phyloP scores from a whole-genome alignment of 805 yeast genomes.

The Soucietia sequanensis region DNA sequence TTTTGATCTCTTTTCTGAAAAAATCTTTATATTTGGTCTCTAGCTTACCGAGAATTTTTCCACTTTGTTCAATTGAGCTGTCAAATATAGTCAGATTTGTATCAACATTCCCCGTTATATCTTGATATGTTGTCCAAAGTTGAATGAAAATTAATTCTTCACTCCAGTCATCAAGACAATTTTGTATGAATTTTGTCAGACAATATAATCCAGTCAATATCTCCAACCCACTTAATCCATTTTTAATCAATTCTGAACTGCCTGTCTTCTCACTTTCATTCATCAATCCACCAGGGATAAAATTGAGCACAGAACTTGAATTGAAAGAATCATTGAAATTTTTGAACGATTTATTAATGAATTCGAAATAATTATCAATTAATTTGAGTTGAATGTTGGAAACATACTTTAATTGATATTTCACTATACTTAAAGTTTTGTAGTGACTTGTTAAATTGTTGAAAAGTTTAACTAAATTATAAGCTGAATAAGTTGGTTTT shows the following conservation, averaged over 20 bases:
- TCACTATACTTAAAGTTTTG: constrained; percentile 46
- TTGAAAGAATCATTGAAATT: constrained; percentile 40
- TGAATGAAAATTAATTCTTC: constrained; percentile 38
- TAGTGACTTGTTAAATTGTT: constrained; percentile 57
- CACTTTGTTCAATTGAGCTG: constrained; percentile 20
- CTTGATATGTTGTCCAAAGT: constrained; percentile 34
- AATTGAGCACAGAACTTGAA: constrained; percentile 29
- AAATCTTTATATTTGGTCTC: constrained; percentile 25
- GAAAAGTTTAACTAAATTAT: constrained; percentile 54
- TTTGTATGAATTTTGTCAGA: constrained; percentile 27
- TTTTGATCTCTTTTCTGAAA: constrained; percentile 31
- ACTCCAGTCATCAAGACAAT: constrained; percentile 36
- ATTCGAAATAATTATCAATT: constrained; percentile 50
- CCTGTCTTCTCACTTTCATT: constrained; percentile 23
- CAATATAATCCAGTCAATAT: constrained; percentile 33
- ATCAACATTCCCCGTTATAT: constrained; percentile 10
- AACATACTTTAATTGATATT: constrained; percentile 55
- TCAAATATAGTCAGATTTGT: constrained; percentile 31
- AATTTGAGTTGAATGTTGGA: constrained; percentile 57
- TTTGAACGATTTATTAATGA: constrained; percentile 39
- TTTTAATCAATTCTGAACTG: constrained; percentile 6
- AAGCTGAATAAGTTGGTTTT: constrained; percentile 63
- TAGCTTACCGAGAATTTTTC: constrained; percentile 15
- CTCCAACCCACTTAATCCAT: constrained; percentile 26
- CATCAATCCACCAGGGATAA: constrained; percentile 35